A percentile compares a stretch with the other conserved stretches of the same genome.
phyloP scores from a whole-genome alignment of 495 filamentous ascomycete genomes.

The Pseudoneurospora amorphoporcata region DNA sequence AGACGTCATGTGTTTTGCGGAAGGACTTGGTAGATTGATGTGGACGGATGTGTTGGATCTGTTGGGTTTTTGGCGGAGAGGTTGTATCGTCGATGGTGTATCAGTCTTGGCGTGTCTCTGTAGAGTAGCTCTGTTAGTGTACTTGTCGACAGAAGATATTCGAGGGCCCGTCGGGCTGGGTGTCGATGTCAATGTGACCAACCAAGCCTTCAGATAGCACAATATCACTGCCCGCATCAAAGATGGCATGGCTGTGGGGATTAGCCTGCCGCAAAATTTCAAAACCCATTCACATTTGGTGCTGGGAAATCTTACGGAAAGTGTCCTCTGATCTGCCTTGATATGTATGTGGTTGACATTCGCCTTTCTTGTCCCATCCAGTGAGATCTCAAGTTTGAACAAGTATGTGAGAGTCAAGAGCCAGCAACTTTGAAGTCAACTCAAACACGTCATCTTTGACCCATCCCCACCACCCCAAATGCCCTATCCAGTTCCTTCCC shows the following conservation, averaged over 20 bases:
- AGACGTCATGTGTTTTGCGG: not conserved
- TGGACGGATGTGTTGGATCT: not conserved
- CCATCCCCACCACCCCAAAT: constrained; percentile 59
- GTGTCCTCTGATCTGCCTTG: not conserved
- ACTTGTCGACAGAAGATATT: not conserved
- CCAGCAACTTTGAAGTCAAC: not conserved
- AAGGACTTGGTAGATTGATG: not conserved
- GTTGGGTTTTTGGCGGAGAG: not conserved
- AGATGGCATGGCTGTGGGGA: too few relatives aligned
- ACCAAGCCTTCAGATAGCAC: not conserved
- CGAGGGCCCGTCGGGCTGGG: not conserved
- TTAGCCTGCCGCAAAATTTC: not conserved
- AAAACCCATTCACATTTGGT: not conserved
- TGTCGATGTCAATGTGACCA: not conserved
- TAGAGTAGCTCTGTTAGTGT: not conserved
- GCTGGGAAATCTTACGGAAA: not conserved
- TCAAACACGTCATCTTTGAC: not conserved
- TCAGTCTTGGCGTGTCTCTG: not conserved
- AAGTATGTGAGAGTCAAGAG: not conserved
- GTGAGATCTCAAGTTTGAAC: not conserved
- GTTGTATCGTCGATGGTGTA: not conserved
- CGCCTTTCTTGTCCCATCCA: not conserved
- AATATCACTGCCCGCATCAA: not conserved
- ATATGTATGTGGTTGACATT: not conserved
- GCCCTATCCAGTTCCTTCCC: constrained; percentile 82